phyloP scores from a whole-genome alignment of 371 early-diverging fungal species.

The Gilbertella persicaria region DNA sequence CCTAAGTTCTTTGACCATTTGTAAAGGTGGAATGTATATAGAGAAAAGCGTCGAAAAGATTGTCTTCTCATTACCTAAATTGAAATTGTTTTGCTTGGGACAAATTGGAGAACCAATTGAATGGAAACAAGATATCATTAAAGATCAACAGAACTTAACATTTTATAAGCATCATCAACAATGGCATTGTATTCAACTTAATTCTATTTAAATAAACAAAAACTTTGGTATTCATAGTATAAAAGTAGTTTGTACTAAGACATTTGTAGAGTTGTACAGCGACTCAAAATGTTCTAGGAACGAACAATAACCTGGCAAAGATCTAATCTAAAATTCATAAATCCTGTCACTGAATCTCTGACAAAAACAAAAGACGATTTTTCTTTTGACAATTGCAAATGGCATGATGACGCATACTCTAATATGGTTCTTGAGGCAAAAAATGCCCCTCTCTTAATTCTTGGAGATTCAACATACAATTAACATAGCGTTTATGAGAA shows the following conservation, averaged over 20 bases:
- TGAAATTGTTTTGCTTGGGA: background rate
- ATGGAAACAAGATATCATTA: background rate
- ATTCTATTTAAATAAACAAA: too few species aligned
- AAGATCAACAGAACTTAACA: background rate
- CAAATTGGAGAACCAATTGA: background rate
- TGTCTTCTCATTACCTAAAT: background rate
- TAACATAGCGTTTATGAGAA: conserved; percentile 1
- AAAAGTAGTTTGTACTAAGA: too few species aligned
- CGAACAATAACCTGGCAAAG: conserved; percentile 12
- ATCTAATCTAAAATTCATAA: conserved; percentile 12
- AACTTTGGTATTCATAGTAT: too few species aligned
- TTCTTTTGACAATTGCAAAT: conserved; percentile 13
- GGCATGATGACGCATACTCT: conserved; percentile 13
- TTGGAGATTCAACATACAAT: conserved; percentile 10
- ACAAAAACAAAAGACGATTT: conserved; percentile 9
- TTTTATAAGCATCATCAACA: background rate
- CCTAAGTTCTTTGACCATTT: background rate
- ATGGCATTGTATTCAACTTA: background rate
- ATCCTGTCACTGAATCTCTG: conserved; percentile 15
- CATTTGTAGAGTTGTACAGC: too few species aligned
- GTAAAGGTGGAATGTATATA: background rate
- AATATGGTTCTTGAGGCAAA: conserved; percentile 17
- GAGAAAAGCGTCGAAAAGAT: background rate
- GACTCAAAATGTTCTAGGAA: too few species aligned
- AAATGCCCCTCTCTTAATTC: conserved; percentile 14